Conservation (phyloP, 345 rosid species). For the Arabidopsis arenosa region DNA sequence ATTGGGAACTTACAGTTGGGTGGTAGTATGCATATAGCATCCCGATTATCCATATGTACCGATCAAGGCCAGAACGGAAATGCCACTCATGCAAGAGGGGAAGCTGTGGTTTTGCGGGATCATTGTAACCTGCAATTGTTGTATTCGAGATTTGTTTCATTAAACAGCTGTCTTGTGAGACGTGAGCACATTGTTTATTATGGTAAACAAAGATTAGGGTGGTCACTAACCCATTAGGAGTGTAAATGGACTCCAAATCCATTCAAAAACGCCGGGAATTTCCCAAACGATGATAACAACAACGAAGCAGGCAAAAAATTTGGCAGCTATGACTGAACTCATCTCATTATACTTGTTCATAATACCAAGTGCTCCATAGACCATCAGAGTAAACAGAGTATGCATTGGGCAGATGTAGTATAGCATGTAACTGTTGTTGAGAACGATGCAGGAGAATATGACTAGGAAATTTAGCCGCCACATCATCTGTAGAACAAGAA, state of each 20-base stretch:
- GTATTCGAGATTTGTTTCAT: neutral
- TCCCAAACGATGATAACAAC: conserved; percentile 93
- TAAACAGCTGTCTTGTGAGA: neutral
- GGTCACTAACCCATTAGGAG: conserved; percentile 75
- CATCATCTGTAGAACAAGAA: conserved; percentile 83
- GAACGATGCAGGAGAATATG: conserved; percentile 79
- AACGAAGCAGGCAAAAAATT: conserved; percentile 76
- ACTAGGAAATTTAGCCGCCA: conserved; percentile 99
- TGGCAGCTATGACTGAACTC: conserved; percentile 77
- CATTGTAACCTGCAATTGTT: conserved; percentile 78
- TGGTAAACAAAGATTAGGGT: conserved; percentile 30
- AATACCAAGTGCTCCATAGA: conserved; percentile 92
- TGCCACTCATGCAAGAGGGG: conserved; percentile 96
- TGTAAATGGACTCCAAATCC: conserved; percentile 93
- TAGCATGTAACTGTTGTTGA: conserved; percentile 87
- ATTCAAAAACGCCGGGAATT: conserved; percentile 90
- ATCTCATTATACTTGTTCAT: conserved; percentile 87
- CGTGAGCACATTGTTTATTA: conserved; percentile 24
- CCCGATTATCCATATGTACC: conserved; percentile 98
- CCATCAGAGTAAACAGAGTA: conserved; percentile 98
- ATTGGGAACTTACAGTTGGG: conserved; percentile 78
- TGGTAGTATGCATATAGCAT: conserved; percentile 98
- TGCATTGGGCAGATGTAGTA: conserved; percentile 99
- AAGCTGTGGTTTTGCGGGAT: conserved; percentile 79
- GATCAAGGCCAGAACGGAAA: conserved; percentile 99